Base-by-base conservation (phyloP, 352 stramenopile species). In the Thraustochytrium striatum region DNA sequence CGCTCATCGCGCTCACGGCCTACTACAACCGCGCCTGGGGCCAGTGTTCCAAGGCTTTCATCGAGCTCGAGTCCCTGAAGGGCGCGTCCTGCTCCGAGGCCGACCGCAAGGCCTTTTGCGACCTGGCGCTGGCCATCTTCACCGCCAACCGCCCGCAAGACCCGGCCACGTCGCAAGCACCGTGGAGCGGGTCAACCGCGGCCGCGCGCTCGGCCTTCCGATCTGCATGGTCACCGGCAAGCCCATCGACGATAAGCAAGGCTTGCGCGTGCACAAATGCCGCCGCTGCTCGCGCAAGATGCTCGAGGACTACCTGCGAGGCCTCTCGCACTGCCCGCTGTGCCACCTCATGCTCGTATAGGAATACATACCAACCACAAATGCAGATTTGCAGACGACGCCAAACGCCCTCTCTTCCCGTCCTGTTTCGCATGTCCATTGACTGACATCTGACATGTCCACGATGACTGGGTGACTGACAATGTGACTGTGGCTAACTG, bases 21-120 rank as follows among this genome's bases (percentile, higher is more conserved):
- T 96, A 95, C 81, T 92, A 96, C 81, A 95, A 88, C 69, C 91
- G 92, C 43, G 89, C 95, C 82, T 96, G 88, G 57, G 89, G 94
- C 38, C 88, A 95, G 52, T 96, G 91, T 84, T 95, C 88, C 52
- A 73, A 86, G 28, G 86, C 86, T 7, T 96, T 97, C 80, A 92
- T 96, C 73, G 94, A 97, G 82, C 87, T 97, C 33, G 92, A 97
- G 81, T 58, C 65, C 3, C 65, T 75, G 21, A 72, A 72, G 41
- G 28, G n/a, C 44, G 21, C 39, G 21, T n/a, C 25, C 30, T 75
- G 65, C 50, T 75, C 65, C 11, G 7, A 21, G 32, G n/a, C 7
- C 33, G 65, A 75, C 21, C 65, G 65, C 19, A 43, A 75, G 0
- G 3, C 44, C 19, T 75, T 75, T 70, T n/a, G 41, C n/a, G 35